Percentiles rank a stretch among this genome's conserved stretches.
These are phyloP conservation scores for Penicillium odoratum DNA, from an alignment of 495 filamentous ascomycete genomes.

Conservation along the genomic window DNA sequence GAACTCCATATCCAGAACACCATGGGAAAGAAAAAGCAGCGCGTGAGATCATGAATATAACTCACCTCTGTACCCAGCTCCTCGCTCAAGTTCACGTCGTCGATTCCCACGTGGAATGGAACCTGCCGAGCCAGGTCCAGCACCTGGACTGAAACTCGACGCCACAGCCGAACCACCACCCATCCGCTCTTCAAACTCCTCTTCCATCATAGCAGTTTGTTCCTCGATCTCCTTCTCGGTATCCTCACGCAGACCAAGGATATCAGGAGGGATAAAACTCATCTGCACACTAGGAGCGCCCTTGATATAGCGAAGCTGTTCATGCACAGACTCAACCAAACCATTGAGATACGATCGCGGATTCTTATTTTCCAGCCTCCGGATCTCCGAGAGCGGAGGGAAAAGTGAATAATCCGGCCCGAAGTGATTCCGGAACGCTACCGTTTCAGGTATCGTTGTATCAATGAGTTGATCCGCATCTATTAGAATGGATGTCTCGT, in stretches of 20 bases:
- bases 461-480: conserved; percentile 70
- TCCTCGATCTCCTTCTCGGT: conserved; percentile 77
- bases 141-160: conserved; percentile 1
- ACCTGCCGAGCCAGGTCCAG: conserved; percentile 24
- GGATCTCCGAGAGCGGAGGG: conserved; percentile 69
- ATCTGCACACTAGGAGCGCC: conserved; percentile 86
- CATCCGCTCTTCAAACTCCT: conserved; percentile 46
- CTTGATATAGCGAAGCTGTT: conserved; percentile 84
- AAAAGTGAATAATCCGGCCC: conserved; percentile 76
- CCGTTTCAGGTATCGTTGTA: conserved; percentile 66
- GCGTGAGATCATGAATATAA: conserved; percentile 32
- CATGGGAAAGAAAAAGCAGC: conserved; percentile 9
- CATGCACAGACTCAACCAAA: conserved; percentile 70
- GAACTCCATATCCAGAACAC: conserved; percentile 10
- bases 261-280: conserved; percentile 74
- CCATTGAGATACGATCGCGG: conserved; percentile 69
- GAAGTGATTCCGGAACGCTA: conserved; percentile 79
- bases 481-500: conserved; percentile 90
- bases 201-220: conserved; percentile 61
- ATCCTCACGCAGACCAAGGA: conserved; percentile 71
- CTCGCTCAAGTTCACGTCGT: conserved; percentile 44
- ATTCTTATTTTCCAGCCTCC: conserved; percentile 76
- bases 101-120: conserved; percentile 30
- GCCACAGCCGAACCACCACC: conserved; percentile 26
- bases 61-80: conserved; percentile 42